Evolutionary conservation across 2,329 filamentous ascomycete genomes (phyloP).

Genomic region (Fusarium sororula): DNA sequence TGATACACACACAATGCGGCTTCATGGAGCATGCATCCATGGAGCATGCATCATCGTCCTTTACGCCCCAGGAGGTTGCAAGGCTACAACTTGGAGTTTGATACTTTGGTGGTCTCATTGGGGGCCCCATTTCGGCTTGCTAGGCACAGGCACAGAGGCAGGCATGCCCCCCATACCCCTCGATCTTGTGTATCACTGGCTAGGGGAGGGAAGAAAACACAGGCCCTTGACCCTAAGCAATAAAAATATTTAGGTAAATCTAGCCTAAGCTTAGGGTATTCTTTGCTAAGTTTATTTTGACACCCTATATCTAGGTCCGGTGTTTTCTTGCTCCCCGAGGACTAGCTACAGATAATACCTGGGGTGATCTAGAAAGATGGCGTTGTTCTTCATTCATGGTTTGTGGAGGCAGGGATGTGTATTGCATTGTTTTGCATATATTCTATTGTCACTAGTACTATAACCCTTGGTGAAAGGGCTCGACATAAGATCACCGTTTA

Average conservation of each 20-base stretch:
- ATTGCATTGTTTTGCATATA: slow-evolving; percentile 1
- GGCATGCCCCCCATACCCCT: slow-evolving; percentile 23
- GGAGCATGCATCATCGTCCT: not conserved
- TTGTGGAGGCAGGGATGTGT: not conserved
- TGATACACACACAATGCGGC: not conserved
- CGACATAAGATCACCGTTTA: not conserved
- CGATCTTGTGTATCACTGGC: slow-evolving; percentile 28
- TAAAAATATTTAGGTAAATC: no score
- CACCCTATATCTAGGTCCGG: no score
- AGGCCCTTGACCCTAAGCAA: no score
- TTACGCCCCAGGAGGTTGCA: not conserved
- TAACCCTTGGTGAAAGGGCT: not conserved
- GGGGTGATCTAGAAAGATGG: slow-evolving; percentile 13
- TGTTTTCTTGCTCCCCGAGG: no score
- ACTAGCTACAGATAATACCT: slow-evolving; percentile 22
- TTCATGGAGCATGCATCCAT: not conserved
- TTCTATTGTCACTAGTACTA: not conserved
- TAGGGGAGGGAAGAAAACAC: no score
- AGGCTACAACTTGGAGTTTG: not conserved
- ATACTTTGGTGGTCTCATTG: slow-evolving; percentile 21
- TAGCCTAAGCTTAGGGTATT: no score
- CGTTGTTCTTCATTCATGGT: slow-evolving; percentile 1
- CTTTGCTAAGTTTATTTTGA: no score
- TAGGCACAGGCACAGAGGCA: slow-evolving; percentile 7
- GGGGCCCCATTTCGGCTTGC: slow-evolving; percentile 23